Evolutionary conservation across 2,329 filamentous ascomycete species (phyloP).

Genomic region (Aspergillus vadensis): DNA sequence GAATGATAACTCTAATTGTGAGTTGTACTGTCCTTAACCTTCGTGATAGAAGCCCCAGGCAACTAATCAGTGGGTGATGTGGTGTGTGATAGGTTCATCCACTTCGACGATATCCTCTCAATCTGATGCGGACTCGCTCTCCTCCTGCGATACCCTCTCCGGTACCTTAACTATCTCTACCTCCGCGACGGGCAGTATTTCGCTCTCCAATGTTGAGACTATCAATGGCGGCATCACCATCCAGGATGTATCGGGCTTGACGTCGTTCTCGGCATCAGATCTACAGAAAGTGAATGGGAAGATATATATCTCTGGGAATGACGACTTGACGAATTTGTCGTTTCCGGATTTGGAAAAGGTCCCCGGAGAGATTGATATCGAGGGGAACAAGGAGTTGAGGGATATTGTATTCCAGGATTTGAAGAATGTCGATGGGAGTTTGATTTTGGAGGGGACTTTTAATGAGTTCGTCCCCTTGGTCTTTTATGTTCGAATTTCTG

Average conservation of each 20-base stretch:
- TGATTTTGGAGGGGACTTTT: slow-evolving; percentile 28
- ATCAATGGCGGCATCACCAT: slow-evolving; percentile 1
- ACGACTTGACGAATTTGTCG: not conserved
- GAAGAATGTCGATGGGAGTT: slow-evolving; percentile 26
- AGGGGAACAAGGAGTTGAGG: slow-evolving; percentile 25
- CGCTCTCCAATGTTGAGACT: not conserved
- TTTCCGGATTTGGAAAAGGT: slow-evolving; percentile 23
- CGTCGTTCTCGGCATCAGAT: not conserved
- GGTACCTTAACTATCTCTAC: slow-evolving; percentile 1
- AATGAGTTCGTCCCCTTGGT: too few relatives aligned
- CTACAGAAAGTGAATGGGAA: slow-evolving; percentile 1
- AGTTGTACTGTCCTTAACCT: not conserved
- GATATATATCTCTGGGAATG: not conserved
- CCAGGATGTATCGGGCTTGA: not conserved
- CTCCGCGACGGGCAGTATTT: not conserved
- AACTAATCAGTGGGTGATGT: not conserved
- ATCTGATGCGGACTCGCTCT: slow-evolving; percentile 1
- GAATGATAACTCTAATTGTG: not conserved
- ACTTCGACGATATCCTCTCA: not conserved
- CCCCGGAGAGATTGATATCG: slow-evolving; percentile 22
- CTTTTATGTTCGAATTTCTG: too few relatives aligned
- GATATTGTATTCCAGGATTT: slow-evolving; percentile 24
- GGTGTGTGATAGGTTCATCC: not conserved
- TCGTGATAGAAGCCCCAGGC: too few relatives aligned
- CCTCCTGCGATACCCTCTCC: slow-evolving; percentile 3